A percentile compares a stretch with the other conserved stretches of the same genome.
phyloP scores from a whole-genome alignment of 148 eudicot species.

The Nyssa sinensis region DNA sequence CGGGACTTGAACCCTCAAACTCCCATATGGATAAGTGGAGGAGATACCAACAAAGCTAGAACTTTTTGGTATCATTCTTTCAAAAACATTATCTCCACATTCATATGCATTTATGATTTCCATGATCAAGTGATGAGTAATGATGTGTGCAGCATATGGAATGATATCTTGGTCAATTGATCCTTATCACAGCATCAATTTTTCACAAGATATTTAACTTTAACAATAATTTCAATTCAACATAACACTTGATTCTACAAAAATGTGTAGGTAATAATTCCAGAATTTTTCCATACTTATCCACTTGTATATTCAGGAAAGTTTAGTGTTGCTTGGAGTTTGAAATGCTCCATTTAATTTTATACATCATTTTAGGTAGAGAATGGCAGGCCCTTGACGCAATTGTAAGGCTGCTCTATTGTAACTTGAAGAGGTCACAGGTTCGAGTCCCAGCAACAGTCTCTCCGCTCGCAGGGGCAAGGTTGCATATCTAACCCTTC shows the following conservation, averaged over 20 bases:
- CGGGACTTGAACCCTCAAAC: too few relatives aligned
- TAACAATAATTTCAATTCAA: too few relatives aligned
- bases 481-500: too few relatives aligned
- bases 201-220: not conserved
- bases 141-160: slow-evolving; percentile 1
- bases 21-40: too few relatives aligned
- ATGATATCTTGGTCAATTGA: not conserved
- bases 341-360: not conserved
- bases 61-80: too few relatives aligned
- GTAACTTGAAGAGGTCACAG: not conserved
- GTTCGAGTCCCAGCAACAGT: too few relatives aligned
- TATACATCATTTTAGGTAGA: too few relatives aligned
- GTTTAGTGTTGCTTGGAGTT: too few relatives aligned
- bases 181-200: not conserved
- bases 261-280: not conserved
- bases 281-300: not conserved
- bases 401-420: not conserved
- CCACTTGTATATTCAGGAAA: not conserved
- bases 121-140: not conserved
- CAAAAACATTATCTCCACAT: too few relatives aligned
- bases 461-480: too few relatives aligned
- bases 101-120: not conserved
- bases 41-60: too few relatives aligned
- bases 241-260: not conserved
- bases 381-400: too few relatives aligned